A percentile compares a stretch with the other conserved stretches of the same genome.
These are phyloP conservation scores for Piper betle DNA, from an alignment of 164 flowering plant genomes.

Conservation along the genomic window DNA sequence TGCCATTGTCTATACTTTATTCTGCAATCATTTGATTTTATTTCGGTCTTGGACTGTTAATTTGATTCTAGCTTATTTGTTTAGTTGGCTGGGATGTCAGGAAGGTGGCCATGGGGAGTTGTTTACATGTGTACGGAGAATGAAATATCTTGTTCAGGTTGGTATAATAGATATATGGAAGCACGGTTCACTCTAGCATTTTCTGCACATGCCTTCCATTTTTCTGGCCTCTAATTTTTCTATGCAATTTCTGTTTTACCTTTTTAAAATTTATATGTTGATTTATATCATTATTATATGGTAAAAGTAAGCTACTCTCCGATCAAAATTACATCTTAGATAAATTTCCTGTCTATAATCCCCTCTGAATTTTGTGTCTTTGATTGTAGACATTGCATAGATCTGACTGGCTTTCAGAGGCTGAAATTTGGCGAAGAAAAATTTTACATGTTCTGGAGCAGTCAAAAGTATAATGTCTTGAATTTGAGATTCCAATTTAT, in stretches of 20 bases:
- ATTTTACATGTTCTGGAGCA: constrained; percentile 58
- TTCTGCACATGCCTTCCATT: too few species aligned
- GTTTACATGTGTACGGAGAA: constrained; percentile 39
- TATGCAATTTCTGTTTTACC: background rate
- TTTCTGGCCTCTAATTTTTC: background rate
- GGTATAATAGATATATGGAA: background rate
- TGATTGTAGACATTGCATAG: constrained; percentile 35
- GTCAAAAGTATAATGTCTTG: constrained; percentile 35
- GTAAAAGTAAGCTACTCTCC: too few species aligned
- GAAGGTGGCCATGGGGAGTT: constrained; percentile 72
- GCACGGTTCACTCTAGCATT: background rate
- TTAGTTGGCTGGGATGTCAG: constrained; percentile 22
- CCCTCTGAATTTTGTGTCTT: background rate
- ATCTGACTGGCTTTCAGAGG: constrained; percentile 44
- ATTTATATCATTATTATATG: too few species aligned
- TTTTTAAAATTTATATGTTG: too few species aligned
- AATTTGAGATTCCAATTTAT: background rate
- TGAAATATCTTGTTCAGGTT: constrained; percentile 75
- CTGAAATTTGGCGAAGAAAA: constrained; percentile 68
- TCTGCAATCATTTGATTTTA: background rate
- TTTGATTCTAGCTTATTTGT: constrained; percentile 1
- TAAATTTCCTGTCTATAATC: too few species aligned
- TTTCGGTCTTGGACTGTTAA: too few species aligned
- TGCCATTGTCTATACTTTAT: background rate
- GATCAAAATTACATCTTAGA: too few species aligned